Conservation (phyloP, 257 asterid species). For the Solanum ossicruentum region DNA sequence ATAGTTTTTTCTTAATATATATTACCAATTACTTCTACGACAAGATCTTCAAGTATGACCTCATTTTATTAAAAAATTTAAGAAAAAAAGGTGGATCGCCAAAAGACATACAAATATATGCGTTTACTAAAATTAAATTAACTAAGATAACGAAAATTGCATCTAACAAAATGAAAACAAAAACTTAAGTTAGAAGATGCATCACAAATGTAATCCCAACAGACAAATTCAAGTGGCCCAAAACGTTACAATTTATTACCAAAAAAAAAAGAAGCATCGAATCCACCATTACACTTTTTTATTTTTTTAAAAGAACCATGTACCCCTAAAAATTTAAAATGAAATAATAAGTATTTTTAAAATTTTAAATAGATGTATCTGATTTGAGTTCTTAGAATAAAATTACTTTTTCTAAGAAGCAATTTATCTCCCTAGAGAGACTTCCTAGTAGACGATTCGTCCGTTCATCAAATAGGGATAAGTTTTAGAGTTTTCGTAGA, state of each 20-base stretch:
- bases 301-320: background rate
- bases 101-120: background rate
- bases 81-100: background rate
- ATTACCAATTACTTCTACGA: background rate
- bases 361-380: background rate
- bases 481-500: no score
- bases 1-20: background rate
- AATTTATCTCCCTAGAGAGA: background rate
- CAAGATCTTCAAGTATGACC: background rate
- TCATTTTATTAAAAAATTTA: background rate
- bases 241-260: background rate
- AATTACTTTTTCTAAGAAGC: background rate
- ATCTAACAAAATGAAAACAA: background rate
- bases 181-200: background rate
- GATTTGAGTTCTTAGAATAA: background rate
- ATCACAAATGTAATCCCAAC: background rate
- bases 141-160: background rate
- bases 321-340: background rate
- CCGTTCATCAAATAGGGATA: no score
- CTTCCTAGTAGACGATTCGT: background rate
- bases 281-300: background rate
- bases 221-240: background rate
- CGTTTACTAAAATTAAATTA: background rate
- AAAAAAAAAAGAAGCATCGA: no score
- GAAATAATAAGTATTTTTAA: background rate